Base-by-base conservation (phyloP, 441 rosid species). In the Croton setiger region DNA sequence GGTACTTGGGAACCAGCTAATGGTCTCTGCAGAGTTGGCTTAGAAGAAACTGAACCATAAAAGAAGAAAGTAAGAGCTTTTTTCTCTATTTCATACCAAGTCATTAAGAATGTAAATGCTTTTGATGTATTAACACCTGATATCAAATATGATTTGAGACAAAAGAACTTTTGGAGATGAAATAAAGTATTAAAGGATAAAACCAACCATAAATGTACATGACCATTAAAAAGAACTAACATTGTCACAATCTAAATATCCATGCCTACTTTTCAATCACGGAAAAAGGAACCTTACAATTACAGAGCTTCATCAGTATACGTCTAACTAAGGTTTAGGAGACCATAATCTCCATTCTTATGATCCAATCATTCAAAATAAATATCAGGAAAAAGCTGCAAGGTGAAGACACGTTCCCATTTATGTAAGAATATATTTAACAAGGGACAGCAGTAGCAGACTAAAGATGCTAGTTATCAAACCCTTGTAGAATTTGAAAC, bases 1-100 rank as follows among this genome's bases (percentile, higher is more conserved):
- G 96, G 98, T 62, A 92, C 96, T 82, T 89, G 98, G 60, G 91
- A 86, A 61, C 96, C 98, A 2, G 98, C 98, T 65, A 79, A 18
- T 10, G 98, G 98, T 72, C 91, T 85, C 60, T 83, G 89, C 67
- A 93, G 82, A 74, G 82, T 83, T 75, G 35, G 47, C 82, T 88
- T 93, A 21, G 93, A 90, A 55, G 86, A 83, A 82, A 90, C 98
- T 93, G 89, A 73, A 77, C 64, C 67, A 74, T 44, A 69, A 33
- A 72, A 65, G 39, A 78, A 43, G 15, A 72, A 73, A 70, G 67
- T 7, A 64, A 64, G 58, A 20, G 31, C 48, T 64, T 23, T 48
- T n/a, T 37, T 23, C 55, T 18, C 62, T 41, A 23, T 36, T 53
- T 43, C 17, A 63, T 18, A 43, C 8, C 64, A 61, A 27, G 64